Base-by-base conservation (phyloP, 306 rosid genomes). In the Acacia acuminata region DNA sequence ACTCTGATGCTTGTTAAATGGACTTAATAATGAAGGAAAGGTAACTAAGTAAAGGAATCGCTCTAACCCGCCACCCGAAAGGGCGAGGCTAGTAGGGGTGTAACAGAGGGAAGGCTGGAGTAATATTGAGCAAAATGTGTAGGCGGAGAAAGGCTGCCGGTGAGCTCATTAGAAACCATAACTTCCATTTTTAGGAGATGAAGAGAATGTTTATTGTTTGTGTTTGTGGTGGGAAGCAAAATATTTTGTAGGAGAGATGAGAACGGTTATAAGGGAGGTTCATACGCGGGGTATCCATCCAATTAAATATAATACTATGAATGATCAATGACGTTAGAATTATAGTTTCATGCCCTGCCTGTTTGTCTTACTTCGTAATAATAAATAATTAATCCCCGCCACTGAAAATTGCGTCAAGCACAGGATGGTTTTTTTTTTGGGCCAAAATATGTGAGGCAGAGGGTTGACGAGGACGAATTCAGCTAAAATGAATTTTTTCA, bases 31-130 rank as follows among this genome's bases (percentile, higher is more conserved):
- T n/a, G n/a, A n/a, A n/a, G n/a, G n/a, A n/a, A n/a, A n/a, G n/a
- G n/a, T n/a, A n/a, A n/a, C n/a, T n/a, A n/a, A n/a, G n/a, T n/a
- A n/a, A n/a, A n/a, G n/a, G n/a, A n/a, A n/a, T n/a, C n/a, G n/a
- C n/a, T n/a, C n/a, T n/a, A n/a, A n/a, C n/a, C n/a, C n/a, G n/a
- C n/a, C n/a, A n/a, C n/a, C n/a, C n/a, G n/a, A n/a, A n/a, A n/a
- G n/a, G n/a, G n/a, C n/a, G n/a, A n/a, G n/a, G n/a, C n/a, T n/a
- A n/a, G n/a, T n/a, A n/a, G n/a, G n/a, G n/a, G n/a, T n/a, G n/a
- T n/a, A n/a, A n/a, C n/a, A n/a, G 93, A 9, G 2, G 99, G 99
- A 25, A 93, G 94, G 66, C 99, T 96, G 51, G 88, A 64, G 89
- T 80, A 91, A 81, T 55, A 82, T 17, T 87, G 81, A 15, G 91